phyloP scores from a whole-genome alignment of 2,329 filamentous ascomycete genomes.

The Arachnomyces sp. region DNA sequence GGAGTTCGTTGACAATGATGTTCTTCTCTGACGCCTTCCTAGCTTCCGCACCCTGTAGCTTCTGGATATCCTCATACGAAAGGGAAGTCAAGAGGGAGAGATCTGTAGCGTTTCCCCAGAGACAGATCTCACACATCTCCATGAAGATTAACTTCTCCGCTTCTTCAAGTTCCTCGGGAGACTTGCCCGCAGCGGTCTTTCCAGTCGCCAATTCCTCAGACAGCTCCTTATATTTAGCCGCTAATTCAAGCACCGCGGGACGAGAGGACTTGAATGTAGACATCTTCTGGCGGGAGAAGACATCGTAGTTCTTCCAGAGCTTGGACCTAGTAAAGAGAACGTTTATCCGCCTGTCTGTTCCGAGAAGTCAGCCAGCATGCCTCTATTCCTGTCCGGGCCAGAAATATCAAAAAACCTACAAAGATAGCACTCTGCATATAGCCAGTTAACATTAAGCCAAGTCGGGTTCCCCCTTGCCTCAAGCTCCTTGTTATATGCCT shows the following conservation, averaged over 20 bases:
- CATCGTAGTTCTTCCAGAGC: conserved; percentile 84
- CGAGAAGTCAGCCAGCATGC: conserved; percentile 15
- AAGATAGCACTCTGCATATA: conserved; percentile 89
- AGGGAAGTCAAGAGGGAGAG: conserved; percentile 82
- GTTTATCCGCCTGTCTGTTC: conserved; percentile 59
- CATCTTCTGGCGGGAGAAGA: conserved; percentile 84
- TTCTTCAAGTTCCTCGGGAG: conserved; percentile 46
- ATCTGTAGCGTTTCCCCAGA: conserved; percentile 97
- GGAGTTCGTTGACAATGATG: conserved; percentile 80
- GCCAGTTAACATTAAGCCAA: conserved; percentile 83
- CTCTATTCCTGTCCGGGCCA: background rate
- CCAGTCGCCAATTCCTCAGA: conserved; percentile 56
- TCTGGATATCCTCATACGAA: conserved; percentile 93
- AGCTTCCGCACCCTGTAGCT: conserved; percentile 81
- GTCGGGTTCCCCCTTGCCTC: conserved; percentile 61
- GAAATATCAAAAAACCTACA: conserved; percentile 34
- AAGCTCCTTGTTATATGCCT: conserved; percentile 78
- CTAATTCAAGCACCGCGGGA: conserved; percentile 73
- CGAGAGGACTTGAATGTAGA: conserved; percentile 87
- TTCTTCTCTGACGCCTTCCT: conserved; percentile 83
- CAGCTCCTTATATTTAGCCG: conserved; percentile 67
- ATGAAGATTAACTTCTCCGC: conserved; percentile 72
- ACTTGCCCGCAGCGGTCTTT: conserved; percentile 30
- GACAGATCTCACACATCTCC: conserved; percentile 92
- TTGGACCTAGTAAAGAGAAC: conserved; percentile 67